Evolutionary conservation across 2,329 filamentous ascomycete species (phyloP), one percentile per base, ranked within the genome.

Genomic region (Fusarium staphyleae): DNA sequence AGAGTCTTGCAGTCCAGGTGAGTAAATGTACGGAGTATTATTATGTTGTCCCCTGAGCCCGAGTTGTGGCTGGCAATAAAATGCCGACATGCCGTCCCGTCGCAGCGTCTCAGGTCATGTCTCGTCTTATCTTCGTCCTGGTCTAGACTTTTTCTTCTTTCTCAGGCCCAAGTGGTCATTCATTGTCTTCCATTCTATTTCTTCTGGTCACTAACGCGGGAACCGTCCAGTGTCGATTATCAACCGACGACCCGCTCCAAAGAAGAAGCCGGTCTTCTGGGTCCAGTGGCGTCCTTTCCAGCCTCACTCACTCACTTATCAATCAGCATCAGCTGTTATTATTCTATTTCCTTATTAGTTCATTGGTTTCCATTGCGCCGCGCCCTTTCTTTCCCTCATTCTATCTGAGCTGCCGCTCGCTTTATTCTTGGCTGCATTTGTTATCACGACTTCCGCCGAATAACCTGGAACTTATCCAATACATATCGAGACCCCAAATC

Each of bases 191-290:
- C 28, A 24, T 52, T 13, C 18, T 13, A n/a, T 54, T 62, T 28
- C 32, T 15, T 47, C 30, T 26, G 60, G 30, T 48, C 15, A 57
- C 48, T 48, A 55, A 60, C 48, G 28, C 37, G 36, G 39, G 47
- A 56, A 52, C 42, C 59, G 39, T 43, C 53, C 26, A 49, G 48
- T 40, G 43, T 39, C 24, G 52, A 41, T 53, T 56, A 41, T 46
- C 47, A 18, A 47, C 13, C 18, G 14, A 43, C 45, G 45, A 43
- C 50, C 44, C 45, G n/a, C n/a, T 30, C 45, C 54, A 14, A 28
- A 11, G 22, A 39, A 24, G 59, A 63, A 65, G 62, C 62, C 30
- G 62, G 62, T 65, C 59, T 65, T 65, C 62, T 43, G 44, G 51
- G 44, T 48, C 48, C 48, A 46, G 50, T 46, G 53, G 57, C 61